Evolutionary conservation across 2,329 filamentous ascomycete genomes (phyloP), one percentile per base, ranked within the genome.

Genomic region (Aspergillus sp.): DNA sequence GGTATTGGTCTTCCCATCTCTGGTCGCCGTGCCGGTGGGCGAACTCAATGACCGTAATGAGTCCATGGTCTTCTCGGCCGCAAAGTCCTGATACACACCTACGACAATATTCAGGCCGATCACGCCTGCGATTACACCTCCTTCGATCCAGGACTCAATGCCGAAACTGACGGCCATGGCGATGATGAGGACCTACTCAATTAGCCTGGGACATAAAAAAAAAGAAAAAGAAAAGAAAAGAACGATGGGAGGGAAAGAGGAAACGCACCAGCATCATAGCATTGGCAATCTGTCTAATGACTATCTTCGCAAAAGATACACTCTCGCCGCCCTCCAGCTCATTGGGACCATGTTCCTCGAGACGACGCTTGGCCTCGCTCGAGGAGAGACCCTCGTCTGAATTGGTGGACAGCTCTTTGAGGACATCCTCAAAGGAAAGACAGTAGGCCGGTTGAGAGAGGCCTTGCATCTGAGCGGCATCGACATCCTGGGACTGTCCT

Each of bases 291-390:
- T 86, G 82, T 30, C 76, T 73, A 42, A 85, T 69, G 26, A 86
- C 66, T 50, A 86, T 85, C 57, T 83, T 89, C 57, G 76, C 82
- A 73, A 84, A 82, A 76, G 60, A 78, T 42, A 89, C 81, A 29
- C 78, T 79, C 76, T 65, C 59, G 38, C 60, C 82, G 19, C 86
- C 79, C 40, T 87, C 79, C 7, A 86, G 74, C 48, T 84, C 77
- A 53, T 86, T 86, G 10, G 69, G 65, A 3, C 82, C 82, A 65
- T 78, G 76, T 41, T 78, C 65, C 28, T 77, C 72, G 1, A 83
- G 67, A 26, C 81, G 75, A 7, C 60, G 57, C 52, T 73, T 71
- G 12, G 77, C 81, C 51, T 85, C 80, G 1, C 63, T 63, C 4
- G 69, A 60, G 1, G 72, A 74, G 38, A 86, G 69, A 27, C 83